phyloP scores from a whole-genome alignment of 1,284 basidiomycete species.

The Schizophyllum amplum region DNA sequence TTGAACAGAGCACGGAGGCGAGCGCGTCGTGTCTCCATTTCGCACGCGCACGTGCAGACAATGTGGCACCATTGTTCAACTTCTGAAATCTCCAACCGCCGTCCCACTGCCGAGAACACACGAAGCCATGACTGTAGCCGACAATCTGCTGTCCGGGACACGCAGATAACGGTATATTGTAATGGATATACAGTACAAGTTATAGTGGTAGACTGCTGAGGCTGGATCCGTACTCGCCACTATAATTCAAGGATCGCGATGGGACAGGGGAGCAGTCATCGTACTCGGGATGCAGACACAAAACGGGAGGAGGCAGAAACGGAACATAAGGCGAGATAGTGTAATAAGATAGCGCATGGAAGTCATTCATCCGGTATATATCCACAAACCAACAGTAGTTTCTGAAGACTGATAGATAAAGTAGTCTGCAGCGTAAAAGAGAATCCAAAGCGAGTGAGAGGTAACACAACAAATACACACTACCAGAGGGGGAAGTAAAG shows the following conservation, averaged over 20 bases:
- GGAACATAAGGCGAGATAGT: background rate
- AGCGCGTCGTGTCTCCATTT: background rate
- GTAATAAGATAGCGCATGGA: background rate
- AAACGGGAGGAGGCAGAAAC: background rate
- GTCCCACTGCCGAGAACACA: background rate
- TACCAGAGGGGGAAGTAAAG: background rate
- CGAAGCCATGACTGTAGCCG: too few relatives aligned
- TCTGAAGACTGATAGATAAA: too few relatives aligned
- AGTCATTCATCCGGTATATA: background rate
- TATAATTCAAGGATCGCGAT: background rate
- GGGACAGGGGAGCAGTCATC: background rate
- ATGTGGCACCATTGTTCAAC: constrained; percentile 53
- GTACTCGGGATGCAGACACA: background rate
- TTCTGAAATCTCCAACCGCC: constrained; percentile 21
- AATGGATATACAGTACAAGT: background rate
- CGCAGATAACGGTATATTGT: too few relatives aligned
- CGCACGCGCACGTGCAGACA: background rate
- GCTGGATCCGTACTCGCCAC: background rate
- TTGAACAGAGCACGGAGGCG: background rate
- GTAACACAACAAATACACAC: background rate
- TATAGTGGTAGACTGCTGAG: background rate
- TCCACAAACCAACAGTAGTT: background rate
- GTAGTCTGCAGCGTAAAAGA: background rate
- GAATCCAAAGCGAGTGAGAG: background rate
- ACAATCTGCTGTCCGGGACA: too few relatives aligned